phyloP scores from a whole-genome alignment of 768 basidiomycete genomes.

The Mycena belliarum region DNA sequence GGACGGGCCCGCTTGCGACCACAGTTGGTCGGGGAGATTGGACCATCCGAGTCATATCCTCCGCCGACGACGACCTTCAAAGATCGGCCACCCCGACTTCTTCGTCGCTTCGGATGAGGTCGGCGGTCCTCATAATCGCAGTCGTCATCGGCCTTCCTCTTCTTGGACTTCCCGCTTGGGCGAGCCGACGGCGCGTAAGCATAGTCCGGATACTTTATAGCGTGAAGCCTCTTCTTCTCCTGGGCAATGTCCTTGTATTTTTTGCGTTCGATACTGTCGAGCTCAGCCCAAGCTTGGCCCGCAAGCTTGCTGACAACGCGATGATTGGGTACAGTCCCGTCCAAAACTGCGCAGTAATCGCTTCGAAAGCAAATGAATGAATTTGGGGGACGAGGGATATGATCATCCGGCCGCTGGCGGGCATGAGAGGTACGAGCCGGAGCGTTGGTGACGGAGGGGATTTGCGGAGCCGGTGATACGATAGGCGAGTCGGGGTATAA shows the following conservation, averaged over 20 bases:
- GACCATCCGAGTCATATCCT: neutral
- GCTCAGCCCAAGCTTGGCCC: slow-evolving; percentile 59
- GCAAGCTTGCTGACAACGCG: slow-evolving; percentile 68
- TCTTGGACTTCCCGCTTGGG: slow-evolving; percentile 27
- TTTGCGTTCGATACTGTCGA: slow-evolving; percentile 40
- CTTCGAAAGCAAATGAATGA: slow-evolving; percentile 77
- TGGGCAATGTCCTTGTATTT: slow-evolving; percentile 2
- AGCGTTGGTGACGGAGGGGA: neutral
- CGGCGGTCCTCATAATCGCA: slow-evolving; percentile 39
- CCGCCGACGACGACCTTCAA: neutral
- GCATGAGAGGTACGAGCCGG: slow-evolving; percentile 22
- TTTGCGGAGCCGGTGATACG: neutral
- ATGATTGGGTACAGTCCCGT: slow-evolving; percentile 59
- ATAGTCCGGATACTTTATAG: slow-evolving; percentile 52
- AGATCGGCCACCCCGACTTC: neutral
- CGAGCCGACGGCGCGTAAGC: slow-evolving; percentile 48
- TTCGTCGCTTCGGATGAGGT: slow-evolving; percentile 9
- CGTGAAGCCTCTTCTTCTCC: slow-evolving; percentile 35
- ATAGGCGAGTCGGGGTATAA: slow-evolving; percentile 8
- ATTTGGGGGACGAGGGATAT: slow-evolving; percentile 72
- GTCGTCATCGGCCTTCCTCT: slow-evolving; percentile 37
- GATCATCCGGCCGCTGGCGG: slow-evolving; percentile 35
- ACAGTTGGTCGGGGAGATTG: neutral
- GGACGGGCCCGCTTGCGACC: neutral
- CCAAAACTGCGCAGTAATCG: slow-evolving; percentile 54